Evolutionary conservation across 345 rosid species (phyloP).

Genomic region (Laguncularia racemosa): DNA sequence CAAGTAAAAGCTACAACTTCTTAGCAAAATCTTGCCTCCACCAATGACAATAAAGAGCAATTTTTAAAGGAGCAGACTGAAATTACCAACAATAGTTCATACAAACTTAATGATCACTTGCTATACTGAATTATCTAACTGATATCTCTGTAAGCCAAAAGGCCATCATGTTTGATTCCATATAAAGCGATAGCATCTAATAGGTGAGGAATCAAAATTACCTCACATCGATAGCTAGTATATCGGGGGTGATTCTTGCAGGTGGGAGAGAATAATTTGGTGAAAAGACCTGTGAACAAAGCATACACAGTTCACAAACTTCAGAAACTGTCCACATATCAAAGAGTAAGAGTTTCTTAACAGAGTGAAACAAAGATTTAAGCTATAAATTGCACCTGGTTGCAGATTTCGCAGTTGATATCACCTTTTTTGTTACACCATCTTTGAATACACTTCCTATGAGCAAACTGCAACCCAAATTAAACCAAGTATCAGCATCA

Average conservation of each 20-base stretch:
- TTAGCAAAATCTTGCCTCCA: no score
- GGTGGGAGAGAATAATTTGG: slow-evolving; percentile 57
- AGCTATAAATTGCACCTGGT: slow-evolving; percentile 26
- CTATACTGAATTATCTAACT: no score
- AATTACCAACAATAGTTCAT: no score
- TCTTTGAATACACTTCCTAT: slow-evolving; percentile 61
- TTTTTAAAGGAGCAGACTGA: no score
- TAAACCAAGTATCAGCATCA: slow-evolving; percentile 5
- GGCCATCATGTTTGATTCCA: no score
- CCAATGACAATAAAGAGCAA: no score
- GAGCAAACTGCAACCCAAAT: slow-evolving; percentile 44
- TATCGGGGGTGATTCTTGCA: slow-evolving; percentile 29
- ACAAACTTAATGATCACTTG: no score
- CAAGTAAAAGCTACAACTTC: no score
- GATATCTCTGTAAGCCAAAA: no score
- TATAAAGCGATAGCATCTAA: no score
- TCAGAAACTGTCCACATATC: no score
- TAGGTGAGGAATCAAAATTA: slow-evolving; percentile 7
- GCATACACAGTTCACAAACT: neutral
- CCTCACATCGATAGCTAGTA: slow-evolving; percentile 57
- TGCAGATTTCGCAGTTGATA: slow-evolving; percentile 59
- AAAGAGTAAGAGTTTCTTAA: no score
- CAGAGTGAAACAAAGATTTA: neutral
- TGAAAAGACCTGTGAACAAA: slow-evolving; percentile 37
- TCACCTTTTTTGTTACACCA: slow-evolving; percentile 73